Evolutionary conservation across 371 early-diverging fungal species (phyloP).

Genomic region (Zychaea mexicana): DNA sequence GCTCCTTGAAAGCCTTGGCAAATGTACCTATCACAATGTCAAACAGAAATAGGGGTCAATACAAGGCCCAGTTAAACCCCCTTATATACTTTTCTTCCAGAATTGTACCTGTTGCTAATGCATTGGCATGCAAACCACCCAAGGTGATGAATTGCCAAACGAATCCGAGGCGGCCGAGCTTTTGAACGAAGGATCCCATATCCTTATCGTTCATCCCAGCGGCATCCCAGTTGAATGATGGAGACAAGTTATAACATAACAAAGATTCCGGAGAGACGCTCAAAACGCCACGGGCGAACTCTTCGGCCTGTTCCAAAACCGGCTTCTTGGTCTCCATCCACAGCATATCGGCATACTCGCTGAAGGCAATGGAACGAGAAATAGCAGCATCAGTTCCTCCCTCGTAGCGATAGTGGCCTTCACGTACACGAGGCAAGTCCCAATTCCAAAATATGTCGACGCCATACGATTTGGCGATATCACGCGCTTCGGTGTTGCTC

Average conservation of each 20-base stretch:
- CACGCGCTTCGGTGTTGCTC: constrained; percentile 85
- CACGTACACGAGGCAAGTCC: constrained; percentile 92
- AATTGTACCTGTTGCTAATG: constrained; percentile 60
- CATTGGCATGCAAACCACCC: constrained; percentile 96
- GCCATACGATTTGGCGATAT: constrained; percentile 76
- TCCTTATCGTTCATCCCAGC: constrained; percentile 93
- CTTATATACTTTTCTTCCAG: constrained; percentile 7
- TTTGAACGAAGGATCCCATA: constrained; percentile 80
- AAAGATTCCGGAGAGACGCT: constrained; percentile 59
- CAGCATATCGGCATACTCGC: constrained; percentile 92
- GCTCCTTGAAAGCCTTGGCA: constrained; percentile 87
- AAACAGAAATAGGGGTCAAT: neutral
- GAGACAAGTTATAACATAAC: constrained; percentile 96
- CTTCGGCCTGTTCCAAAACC: constrained; percentile 87
- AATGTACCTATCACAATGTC: constrained; percentile 68
- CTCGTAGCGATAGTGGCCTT: constrained; percentile 95
- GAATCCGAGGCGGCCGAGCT: constrained; percentile 91
- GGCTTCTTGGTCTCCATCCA: constrained; percentile 99
- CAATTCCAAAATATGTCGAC: constrained; percentile 90
- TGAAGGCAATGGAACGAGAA: constrained; percentile 87
- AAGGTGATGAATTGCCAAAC: constrained; percentile 99
- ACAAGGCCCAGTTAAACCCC: constrained; percentile 8
- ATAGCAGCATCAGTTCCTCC: constrained; percentile 94
- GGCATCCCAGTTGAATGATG: constrained; percentile 98
- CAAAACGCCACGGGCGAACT: constrained; percentile 87